Percentiles rank a stretch among this genome's conserved stretches.
Evolutionary conservation across 2,329 filamentous ascomycete genomes (phyloP).

Genomic region (Fusarium penzigii): DNA sequence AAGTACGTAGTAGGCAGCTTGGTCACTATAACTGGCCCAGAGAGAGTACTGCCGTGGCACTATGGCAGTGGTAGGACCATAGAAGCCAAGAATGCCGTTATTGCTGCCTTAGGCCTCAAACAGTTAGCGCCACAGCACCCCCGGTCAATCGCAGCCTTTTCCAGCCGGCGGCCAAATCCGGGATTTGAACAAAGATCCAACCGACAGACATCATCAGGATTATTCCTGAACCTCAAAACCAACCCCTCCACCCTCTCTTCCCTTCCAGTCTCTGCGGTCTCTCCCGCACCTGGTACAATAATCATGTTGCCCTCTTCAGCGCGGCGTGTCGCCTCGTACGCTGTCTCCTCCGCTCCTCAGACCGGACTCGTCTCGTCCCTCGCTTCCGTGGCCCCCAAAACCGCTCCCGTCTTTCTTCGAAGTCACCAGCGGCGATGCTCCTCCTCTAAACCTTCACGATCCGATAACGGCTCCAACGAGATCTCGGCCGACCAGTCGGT

Average conservation of each 20-base stretch:
- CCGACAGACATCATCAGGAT: conserved; percentile 37
- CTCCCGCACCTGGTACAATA: conserved; percentile 29
- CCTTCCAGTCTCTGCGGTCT: conserved; percentile 16
- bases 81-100: conserved; percentile 19
- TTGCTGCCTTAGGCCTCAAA: conserved; percentile 40
- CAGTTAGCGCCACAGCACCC: conserved; percentile 29
- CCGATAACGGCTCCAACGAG: conserved; percentile 56
- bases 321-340: conserved; percentile 53
- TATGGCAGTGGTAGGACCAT: neutral
- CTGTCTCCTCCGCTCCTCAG: conserved; percentile 48
- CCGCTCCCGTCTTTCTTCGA: conserved; percentile 38
- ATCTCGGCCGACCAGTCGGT: conserved; percentile 52
- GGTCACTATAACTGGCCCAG: neutral
- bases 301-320: conserved; percentile 57
- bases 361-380: conserved; percentile 45
- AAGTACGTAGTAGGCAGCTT: neutral
- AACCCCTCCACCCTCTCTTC: conserved; percentile 10
- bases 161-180: conserved; percentile 38
- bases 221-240: conserved; percentile 29
- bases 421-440: conserved; percentile 57
- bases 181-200: conserved; percentile 35
- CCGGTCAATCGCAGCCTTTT: conserved; percentile 35
- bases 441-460: conserved; percentile 63
- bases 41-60: too few relatives aligned
- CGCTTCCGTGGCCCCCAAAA: conserved; percentile 42